Conservation (phyloP, 2,329 filamentous ascomycete genomes). For the Stylonectria norvegica region DNA sequence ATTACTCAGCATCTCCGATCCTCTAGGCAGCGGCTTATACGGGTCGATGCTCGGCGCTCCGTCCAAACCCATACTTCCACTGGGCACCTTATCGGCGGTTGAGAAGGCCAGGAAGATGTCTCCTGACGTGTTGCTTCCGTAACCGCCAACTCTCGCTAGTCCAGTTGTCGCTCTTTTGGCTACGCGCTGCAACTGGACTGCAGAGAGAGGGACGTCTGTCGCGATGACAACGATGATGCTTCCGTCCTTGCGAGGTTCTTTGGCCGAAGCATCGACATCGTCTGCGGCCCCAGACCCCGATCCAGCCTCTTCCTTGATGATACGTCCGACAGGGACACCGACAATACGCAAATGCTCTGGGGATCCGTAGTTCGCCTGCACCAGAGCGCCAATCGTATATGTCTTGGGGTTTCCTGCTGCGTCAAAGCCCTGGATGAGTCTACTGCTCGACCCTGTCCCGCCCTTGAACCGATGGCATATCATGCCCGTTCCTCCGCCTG, state of each 20-base stretch:
- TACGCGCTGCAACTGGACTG: conserved; percentile 41
- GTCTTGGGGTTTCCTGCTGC: conserved; percentile 30
- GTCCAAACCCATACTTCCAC: conserved; percentile 33
- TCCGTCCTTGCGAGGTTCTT: conserved; percentile 33
- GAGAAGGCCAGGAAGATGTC: conserved; percentile 68
- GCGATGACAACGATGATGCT: conserved; percentile 35
- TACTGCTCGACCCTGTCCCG: conserved; percentile 60
- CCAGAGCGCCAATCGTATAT: conserved; percentile 60
- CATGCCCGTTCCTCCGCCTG: conserved; percentile 67
- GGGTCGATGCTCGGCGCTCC: conserved; percentile 38
- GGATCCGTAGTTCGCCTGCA: conserved; percentile 64
- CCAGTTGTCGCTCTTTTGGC: conserved; percentile 61
- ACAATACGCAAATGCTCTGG: conserved; percentile 54
- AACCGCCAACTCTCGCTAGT: conserved; percentile 57
- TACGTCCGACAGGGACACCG: conserved; percentile 58
- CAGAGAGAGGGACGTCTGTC: conserved; percentile 31
- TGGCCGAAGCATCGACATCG: conserved; percentile 8
- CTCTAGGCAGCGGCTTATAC: conserved; percentile 30
- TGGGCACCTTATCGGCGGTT: conserved; percentile 50
- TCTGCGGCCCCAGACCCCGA: conserved; percentile 34
- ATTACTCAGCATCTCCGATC: conserved; percentile 44
- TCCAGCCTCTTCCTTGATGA: conserved; percentile 38
- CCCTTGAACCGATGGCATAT: conserved; percentile 64
- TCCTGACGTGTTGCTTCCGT: conserved; percentile 59
- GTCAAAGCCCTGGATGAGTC: conserved; percentile 49